phyloP scores from a whole-genome alignment of 805 yeast species.

The Candida glaebosa region DNA sequence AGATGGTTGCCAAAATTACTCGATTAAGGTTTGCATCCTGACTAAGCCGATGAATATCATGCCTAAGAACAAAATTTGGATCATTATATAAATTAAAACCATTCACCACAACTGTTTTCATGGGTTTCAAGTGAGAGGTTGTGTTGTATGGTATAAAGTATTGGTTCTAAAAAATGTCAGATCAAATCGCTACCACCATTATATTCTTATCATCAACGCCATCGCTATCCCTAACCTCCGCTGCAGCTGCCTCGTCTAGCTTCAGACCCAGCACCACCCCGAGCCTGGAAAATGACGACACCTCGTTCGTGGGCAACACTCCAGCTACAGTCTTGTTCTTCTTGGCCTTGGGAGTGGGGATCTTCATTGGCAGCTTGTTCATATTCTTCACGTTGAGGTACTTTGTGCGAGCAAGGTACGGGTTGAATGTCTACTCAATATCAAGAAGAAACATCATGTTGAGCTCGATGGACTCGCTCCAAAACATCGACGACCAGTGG shows the following conservation, averaged over 20 bases:
- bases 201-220: not conserved
- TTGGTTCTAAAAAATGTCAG: no score
- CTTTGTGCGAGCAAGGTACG: slow-evolving; percentile 54
- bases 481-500: slow-evolving; percentile 3
- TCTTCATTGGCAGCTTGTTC: slow-evolving; percentile 52
- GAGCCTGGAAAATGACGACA: not conserved
- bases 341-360: slow-evolving; percentile 61
- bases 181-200: no score
- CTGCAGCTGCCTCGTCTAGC: not conserved
- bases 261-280: not conserved
- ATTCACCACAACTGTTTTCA: no score
- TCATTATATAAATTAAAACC: no score
- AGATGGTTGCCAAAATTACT: no score
- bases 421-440: slow-evolving; percentile 45
- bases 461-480: slow-evolving; percentile 1
- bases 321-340: slow-evolving; percentile 65
- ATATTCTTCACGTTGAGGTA: slow-evolving; percentile 60
- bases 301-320: slow-evolving; percentile 40
- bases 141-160: no score
- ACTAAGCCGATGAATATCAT: no score
- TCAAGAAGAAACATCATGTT: slow-evolving; percentile 23
- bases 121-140: no score
- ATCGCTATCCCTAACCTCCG: not conserved
- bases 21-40: no score
- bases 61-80: no score